Percentiles rank a stretch among this genome's conserved stretches.
phyloP scores from a whole-genome alignment of 352 stramenopile genomes.

The Pythium aristosporum region DNA sequence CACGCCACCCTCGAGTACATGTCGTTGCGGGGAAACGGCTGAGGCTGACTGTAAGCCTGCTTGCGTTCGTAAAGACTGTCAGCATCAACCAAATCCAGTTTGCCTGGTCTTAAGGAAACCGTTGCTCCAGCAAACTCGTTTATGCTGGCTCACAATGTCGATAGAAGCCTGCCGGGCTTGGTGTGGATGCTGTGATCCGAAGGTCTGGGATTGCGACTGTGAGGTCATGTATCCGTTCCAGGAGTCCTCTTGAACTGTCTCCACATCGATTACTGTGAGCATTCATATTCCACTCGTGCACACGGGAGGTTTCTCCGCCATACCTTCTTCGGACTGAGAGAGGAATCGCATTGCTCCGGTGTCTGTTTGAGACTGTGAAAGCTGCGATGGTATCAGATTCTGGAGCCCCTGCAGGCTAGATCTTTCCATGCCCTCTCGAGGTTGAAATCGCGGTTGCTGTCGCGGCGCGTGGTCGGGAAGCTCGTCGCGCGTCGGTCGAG shows the following conservation, averaged over 20 bases:
- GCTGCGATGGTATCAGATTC: background rate
- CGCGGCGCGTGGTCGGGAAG: background rate
- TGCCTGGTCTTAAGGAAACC: background rate
- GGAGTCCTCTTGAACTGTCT: slow-evolving; percentile 24
- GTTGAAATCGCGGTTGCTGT: background rate
- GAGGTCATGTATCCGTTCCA: slow-evolving; percentile 39
- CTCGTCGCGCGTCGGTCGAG: background rate
- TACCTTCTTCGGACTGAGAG: slow-evolving; percentile 2
- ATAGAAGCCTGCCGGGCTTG: background rate
- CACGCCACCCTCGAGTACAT: slow-evolving; percentile 9
- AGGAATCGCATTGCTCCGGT: background rate
- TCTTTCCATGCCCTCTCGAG: background rate
- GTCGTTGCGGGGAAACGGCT: background rate
- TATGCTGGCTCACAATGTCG: slow-evolving; percentile 5
- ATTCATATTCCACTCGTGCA: background rate
- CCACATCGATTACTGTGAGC: background rate
- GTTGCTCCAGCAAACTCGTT: slow-evolving; percentile 10
- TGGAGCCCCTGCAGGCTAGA: slow-evolving; percentile 1
- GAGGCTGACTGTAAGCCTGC: slow-evolving; percentile 11
- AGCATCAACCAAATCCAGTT: slow-evolving; percentile 23
- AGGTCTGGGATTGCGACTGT: slow-evolving; percentile 33
- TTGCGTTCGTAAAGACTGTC: slow-evolving; percentile 19
- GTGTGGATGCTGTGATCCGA: slow-evolving; percentile 25
- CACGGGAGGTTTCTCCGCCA: background rate
- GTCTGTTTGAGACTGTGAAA: slow-evolving; percentile 4